Percentiles rank a stretch among this genome's conserved stretches.
Conservation (phyloP, 495 filamentous ascomycete genomes). For the Wilcoxina mikolae region DNA sequence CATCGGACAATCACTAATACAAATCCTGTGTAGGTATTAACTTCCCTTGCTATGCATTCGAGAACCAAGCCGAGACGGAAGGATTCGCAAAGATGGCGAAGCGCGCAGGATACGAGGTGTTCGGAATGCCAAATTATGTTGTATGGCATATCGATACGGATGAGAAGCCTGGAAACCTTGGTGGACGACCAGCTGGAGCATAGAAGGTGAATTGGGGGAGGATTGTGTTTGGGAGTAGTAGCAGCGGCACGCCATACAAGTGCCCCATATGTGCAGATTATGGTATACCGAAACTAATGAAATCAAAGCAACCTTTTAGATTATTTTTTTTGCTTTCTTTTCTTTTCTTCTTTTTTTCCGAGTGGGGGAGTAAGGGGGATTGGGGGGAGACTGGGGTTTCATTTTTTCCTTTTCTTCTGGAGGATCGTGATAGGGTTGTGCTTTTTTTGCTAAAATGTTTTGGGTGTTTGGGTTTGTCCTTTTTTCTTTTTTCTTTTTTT, state of each 20-base stretch:
- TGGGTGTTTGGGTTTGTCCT: neutral
- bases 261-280: no score
- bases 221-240: neutral
- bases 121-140: conserved; percentile 90
- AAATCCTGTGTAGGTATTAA: conserved; percentile 58
- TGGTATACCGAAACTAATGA: no score
- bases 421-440: neutral
- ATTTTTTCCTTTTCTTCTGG: neutral
- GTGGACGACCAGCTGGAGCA: conserved; percentile 21
- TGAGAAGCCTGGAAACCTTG: conserved; percentile 74
- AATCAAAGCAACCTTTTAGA: neutral
- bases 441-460: neutral
- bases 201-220: neutral
- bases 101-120: conserved; percentile 81
- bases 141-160: conserved; percentile 99
- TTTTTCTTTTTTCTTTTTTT: neutral
- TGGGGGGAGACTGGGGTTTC: neutral
- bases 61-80: conserved; percentile 98
- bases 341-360: neutral
- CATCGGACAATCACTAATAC: neutral
- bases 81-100: conserved; percentile 99
- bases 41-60: conserved; percentile 92
- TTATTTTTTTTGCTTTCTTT: neutral
- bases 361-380: neutral
- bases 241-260: no score